These are phyloP conservation scores for Botrytis medusae DNA, from an alignment of 2,329 filamentous ascomycete genomes.

Conservation along the genomic window DNA sequence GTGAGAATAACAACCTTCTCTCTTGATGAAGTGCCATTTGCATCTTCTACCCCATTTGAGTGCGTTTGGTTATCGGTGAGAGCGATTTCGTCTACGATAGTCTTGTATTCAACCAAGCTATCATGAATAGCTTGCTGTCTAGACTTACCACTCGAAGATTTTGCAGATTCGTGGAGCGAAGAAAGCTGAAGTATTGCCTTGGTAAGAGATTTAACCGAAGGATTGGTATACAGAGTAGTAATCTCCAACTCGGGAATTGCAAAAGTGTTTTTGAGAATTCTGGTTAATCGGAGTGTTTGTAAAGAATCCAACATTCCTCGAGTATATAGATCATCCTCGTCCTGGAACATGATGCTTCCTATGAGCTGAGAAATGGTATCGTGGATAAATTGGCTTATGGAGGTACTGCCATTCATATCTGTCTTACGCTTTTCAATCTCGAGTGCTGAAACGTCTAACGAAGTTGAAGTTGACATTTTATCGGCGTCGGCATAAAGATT, in stretches of 20 bases:
- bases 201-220: background rate
- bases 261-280: background rate
- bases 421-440: background rate
- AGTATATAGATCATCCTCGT: background rate
- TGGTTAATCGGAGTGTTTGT: background rate
- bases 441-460: background rate
- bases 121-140: background rate
- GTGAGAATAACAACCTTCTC: conserved; percentile 42
- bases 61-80: background rate
- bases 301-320: conserved; percentile 5
- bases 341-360: background rate
- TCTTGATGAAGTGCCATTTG: background rate
- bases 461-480: background rate
- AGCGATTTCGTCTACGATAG: background rate
- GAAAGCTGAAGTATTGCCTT: background rate
- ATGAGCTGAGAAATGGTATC: background rate
- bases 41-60: background rate
- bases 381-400: background rate
- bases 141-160: background rate
- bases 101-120: background rate
- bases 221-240: background rate
- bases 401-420: background rate
- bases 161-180: background rate
- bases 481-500: conserved; percentile 10
- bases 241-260: background rate